phyloP scores from a whole-genome alignment of 768 basidiomycete genomes.

The Rubroboletus satanas region DNA sequence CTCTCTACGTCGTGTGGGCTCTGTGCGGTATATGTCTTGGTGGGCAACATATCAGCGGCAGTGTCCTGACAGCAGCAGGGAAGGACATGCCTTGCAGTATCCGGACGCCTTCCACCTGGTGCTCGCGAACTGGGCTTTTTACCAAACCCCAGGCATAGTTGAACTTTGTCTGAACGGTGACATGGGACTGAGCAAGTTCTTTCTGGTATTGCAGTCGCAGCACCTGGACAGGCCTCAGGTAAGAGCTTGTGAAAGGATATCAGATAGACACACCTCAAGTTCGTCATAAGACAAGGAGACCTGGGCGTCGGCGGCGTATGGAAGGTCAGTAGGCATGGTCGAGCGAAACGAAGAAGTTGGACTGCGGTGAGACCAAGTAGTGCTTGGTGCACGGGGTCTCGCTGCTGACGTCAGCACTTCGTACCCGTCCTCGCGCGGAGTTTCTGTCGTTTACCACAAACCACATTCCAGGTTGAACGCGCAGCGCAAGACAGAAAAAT shows the following conservation, averaged over 20 bases:
- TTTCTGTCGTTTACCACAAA: slow-evolving; percentile 22
- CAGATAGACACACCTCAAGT: slow-evolving; percentile 57
- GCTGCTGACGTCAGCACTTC: slow-evolving; percentile 26
- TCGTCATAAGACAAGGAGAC: slow-evolving; percentile 86
- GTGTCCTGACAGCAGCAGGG: background rate
- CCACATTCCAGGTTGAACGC: slow-evolving; percentile 20
- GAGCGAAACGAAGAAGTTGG: slow-evolving; percentile 8
- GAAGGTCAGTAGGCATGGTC: slow-evolving; percentile 74
- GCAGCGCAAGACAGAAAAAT: slow-evolving; percentile 14
- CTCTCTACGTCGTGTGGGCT: slow-evolving; percentile 84
- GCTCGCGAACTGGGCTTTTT: slow-evolving; percentile 78
- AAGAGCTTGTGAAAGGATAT: background rate
- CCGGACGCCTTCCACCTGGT: slow-evolving; percentile 90
- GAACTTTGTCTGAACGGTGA: slow-evolving; percentile 94
- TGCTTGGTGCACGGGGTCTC: slow-evolving; percentile 19
- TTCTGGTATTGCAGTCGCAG: slow-evolving; percentile 84
- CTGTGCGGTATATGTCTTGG: slow-evolving; percentile 85
- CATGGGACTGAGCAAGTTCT: slow-evolving; percentile 76
- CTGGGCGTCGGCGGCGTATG: slow-evolving; percentile 94
- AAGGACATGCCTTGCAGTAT: slow-evolving; percentile 72
- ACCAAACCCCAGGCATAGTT: slow-evolving; percentile 97
- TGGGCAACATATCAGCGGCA: slow-evolving; percentile 8
- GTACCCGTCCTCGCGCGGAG: slow-evolving; percentile 6
- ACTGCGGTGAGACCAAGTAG: slow-evolving; percentile 11
- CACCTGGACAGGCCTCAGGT: slow-evolving; percentile 48